These are phyloP conservation scores for Candida glucosophila DNA, from an alignment of 1,139 yeast species.

Conservation along the genomic window DNA sequence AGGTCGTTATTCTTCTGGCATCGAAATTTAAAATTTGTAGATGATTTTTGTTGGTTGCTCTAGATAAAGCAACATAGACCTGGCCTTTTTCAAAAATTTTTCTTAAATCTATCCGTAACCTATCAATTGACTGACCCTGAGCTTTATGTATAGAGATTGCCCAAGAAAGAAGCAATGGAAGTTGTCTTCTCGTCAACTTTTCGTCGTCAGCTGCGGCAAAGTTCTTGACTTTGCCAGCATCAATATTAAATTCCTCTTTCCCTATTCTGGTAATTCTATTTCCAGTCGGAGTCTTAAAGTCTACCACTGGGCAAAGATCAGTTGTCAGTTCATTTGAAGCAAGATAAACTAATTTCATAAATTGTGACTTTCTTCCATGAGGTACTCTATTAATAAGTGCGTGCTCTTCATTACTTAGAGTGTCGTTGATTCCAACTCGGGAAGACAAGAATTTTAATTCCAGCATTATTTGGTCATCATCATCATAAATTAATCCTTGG, in stretches of 20 bases:
- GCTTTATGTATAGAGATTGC: conserved; percentile 87
- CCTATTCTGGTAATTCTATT: conserved; percentile 40
- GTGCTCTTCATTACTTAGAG: conserved; percentile 39
- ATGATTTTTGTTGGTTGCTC: conserved; percentile 72
- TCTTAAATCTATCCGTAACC: conserved; percentile 68
- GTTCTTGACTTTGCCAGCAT: conserved; percentile 9
- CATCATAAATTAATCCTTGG: conserved; percentile 11
- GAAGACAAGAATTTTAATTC: conserved; percentile 20
- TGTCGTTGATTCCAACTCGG: conserved; percentile 15
- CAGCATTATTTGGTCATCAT: conserved; percentile 14
- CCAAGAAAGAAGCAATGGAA: conserved; percentile 79
- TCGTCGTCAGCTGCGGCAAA: conserved; percentile 7
- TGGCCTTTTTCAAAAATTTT: conserved; percentile 78
- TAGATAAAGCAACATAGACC: conserved; percentile 81
- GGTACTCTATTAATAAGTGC: conserved; percentile 18
- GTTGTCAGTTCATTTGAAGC: conserved; percentile 22
- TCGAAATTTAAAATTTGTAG: conserved; percentile 70
- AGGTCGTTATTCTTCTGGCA: conserved; percentile 52
- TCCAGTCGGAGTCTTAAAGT: conserved; percentile 35
- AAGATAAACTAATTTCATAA: conserved; percentile 18
- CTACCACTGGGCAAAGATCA: conserved; percentile 46
- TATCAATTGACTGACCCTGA: conserved; percentile 80
- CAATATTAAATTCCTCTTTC: conserved; percentile 65
- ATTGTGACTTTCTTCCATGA: conserved; percentile 14
- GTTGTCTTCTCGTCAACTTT: conserved; percentile 41